A percentile compares a stretch with the other conserved stretches of the same genome.
These are phyloP conservation scores for Xylaria grammica DNA, from an alignment of 495 filamentous ascomycete species.

Conservation along the genomic window DNA sequence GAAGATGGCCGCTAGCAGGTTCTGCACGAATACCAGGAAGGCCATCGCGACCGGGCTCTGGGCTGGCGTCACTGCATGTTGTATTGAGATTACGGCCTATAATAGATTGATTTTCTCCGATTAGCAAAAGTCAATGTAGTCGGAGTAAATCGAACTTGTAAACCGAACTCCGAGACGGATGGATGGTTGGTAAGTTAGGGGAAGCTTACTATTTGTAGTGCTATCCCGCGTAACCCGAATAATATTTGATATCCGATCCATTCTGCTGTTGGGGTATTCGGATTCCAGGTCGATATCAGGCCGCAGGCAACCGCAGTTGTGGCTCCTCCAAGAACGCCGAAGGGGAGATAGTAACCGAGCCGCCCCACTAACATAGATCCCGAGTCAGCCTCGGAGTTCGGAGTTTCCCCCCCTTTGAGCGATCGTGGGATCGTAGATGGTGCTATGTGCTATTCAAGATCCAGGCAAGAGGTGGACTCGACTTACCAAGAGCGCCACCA, in stretches of 20 bases:
- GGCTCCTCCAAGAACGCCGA: constrained; percentile 54
- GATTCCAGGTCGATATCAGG: constrained; percentile 54
- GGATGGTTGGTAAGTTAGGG: not conserved
- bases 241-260: constrained; percentile 68
- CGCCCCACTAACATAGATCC: constrained; percentile 22
- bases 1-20: constrained; percentile 54
- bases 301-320: constrained; percentile 61
- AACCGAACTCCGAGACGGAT: no score
- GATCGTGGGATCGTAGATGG: not conserved
- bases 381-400: not conserved
- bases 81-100: constrained; percentile 56
- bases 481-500: constrained; percentile 44
- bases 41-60: constrained; percentile 57
- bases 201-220: constrained; percentile 49
- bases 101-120: constrained; percentile 31
- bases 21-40: constrained; percentile 58
- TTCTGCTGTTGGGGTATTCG: constrained; percentile 46
- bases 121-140: not conserved
- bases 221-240: constrained; percentile 55
- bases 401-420: not conserved
- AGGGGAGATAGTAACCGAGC: constrained; percentile 59
- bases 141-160: not conserved
- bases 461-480: not conserved
- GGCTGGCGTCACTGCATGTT: constrained; percentile 51
- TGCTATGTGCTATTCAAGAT: not conserved